Evolutionary conservation across 768 basidiomycete species (phyloP), one percentile per base, ranked within the genome.

Genomic region (Podaxis sp.): DNA sequence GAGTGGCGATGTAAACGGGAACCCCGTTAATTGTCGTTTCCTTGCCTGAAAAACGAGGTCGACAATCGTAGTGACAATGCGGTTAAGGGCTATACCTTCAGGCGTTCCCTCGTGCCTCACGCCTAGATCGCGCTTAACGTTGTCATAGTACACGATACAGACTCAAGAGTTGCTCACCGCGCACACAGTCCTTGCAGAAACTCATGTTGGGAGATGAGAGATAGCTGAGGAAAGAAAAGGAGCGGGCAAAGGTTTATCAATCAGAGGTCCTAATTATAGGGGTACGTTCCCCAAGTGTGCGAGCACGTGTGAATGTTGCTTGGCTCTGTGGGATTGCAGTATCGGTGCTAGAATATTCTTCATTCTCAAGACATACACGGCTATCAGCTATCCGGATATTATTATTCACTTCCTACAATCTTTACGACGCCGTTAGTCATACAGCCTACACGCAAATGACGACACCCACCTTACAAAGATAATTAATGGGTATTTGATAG

Each of bases 1-100:
- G 87, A 0, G 81, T 84, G 1, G 82, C 80, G 55, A 86, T 76
- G 64, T 89, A 88, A 64, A 73, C 76, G 7, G 74, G 69, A 51
- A 86, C 76, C 2, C 83, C 85, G 25, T 71, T 76, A 61, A 87
- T 77, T 25, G 68, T 64, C 64, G 83, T 79, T 67, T 75, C 71
- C 68, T 77, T 78, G 25, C 86, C 86, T 86, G 58, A 46, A 2
- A 22, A 47, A 3, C 15, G 38, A 37, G 50, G 29, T 52, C 2
- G 4, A 49, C 3, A 24, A 13, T 24, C 22, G 22, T 22, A 25
- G 2, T 46, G 36, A 37, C 11, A 54, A 36, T 4, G 15, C 36
- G 40, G 54, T 15, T 17, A 38, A 5, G 33, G 2, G 3, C 49
- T 62, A 38, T 69, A 80, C 84, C 82, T 70, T 77, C 66, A 1